Evolutionary conservation across 805 yeast species (phyloP).

Genomic region (Sugiyamaella floridensis): DNA sequence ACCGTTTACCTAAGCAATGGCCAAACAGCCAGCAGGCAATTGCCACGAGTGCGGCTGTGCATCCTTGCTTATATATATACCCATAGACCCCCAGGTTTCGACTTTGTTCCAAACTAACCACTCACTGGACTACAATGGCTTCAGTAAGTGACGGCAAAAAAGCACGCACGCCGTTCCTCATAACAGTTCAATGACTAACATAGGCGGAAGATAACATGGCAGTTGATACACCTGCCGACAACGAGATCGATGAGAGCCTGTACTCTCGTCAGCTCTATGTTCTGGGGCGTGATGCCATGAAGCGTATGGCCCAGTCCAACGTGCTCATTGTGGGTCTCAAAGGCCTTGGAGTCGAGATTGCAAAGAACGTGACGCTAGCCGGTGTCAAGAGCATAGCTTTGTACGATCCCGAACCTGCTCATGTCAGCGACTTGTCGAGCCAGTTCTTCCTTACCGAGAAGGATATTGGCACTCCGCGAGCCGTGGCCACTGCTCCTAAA

Average conservation of each 20-base stretch:
- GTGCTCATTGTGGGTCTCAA: slow-evolving; percentile 85
- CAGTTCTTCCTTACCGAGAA: slow-evolving; percentile 72
- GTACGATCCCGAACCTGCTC: slow-evolving; percentile 70
- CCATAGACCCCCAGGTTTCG: neutral
- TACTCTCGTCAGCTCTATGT: slow-evolving; percentile 97
- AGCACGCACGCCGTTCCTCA: neutral
- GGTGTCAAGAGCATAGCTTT: slow-evolving; percentile 90
- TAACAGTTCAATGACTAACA: neutral
- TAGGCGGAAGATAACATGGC: slow-evolving; percentile 22
- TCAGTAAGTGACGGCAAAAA: neutral
- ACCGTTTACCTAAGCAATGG: too few relatives aligned
- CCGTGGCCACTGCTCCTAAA: slow-evolving; percentile 55
- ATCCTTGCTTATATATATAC: neutral
- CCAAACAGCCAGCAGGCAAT: neutral
- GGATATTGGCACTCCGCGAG: slow-evolving; percentile 78
- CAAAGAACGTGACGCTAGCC: slow-evolving; percentile 92
- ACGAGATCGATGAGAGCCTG: slow-evolving; percentile 79
- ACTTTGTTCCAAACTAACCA: neutral
- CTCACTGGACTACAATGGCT: neutral
- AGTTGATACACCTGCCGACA: slow-evolving; percentile 21
- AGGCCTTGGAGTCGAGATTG: slow-evolving; percentile 94
- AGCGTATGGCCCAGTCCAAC: slow-evolving; percentile 88
- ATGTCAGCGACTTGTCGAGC: slow-evolving; percentile 68
- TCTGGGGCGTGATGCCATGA: slow-evolving; percentile 96
- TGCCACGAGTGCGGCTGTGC: neutral